Conservation (phyloP, 2,329 filamentous ascomycete genomes). For the Cercospora beticola region DNA sequence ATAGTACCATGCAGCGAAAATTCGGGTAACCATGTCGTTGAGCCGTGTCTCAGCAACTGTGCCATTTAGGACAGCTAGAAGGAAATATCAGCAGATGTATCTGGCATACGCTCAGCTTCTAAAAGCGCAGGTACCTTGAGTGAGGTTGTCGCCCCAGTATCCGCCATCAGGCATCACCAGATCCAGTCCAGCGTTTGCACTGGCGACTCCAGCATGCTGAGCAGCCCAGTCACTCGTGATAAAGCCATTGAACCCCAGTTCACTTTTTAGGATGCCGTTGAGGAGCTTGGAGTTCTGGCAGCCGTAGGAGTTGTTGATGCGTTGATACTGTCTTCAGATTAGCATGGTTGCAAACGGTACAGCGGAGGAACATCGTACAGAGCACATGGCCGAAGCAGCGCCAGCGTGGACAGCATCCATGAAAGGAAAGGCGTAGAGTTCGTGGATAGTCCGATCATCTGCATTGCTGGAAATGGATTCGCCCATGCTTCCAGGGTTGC, state of each 20-base stretch:
- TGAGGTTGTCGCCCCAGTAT: conserved; percentile 38
- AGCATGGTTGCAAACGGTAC: not conserved
- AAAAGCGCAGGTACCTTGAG: conserved; percentile 28
- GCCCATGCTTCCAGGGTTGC: conserved; percentile 38
- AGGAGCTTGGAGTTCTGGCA: conserved; percentile 63
- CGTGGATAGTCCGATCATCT: conserved; percentile 59
- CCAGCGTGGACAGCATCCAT: conserved; percentile 53
- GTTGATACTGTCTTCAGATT: conserved; percentile 47
- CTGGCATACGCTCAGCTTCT: not conserved
- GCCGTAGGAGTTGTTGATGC: conserved; percentile 63
- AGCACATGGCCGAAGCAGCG: conserved; percentile 55
- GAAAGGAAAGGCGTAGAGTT: conserved; percentile 45
- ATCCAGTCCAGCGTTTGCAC: conserved; percentile 61
- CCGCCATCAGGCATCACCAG: conserved; percentile 60
- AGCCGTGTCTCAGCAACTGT: conserved; percentile 56
- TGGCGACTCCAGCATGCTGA: conserved; percentile 59
- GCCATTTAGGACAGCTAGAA: conserved; percentile 53
- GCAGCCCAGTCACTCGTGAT: conserved; percentile 71
- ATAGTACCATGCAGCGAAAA: conserved; percentile 55
- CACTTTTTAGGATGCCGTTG: conserved; percentile 54
- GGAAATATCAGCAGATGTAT: not conserved
- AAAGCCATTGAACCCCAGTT: conserved; percentile 41
- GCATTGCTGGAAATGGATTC: conserved; percentile 54
- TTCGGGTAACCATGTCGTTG: conserved; percentile 57
- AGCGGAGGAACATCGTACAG: conserved; percentile 29